These are phyloP conservation scores for Filobasidium floriforme DNA, from an alignment of 768 basidiomycete genomes.

Conservation along the genomic window DNA sequence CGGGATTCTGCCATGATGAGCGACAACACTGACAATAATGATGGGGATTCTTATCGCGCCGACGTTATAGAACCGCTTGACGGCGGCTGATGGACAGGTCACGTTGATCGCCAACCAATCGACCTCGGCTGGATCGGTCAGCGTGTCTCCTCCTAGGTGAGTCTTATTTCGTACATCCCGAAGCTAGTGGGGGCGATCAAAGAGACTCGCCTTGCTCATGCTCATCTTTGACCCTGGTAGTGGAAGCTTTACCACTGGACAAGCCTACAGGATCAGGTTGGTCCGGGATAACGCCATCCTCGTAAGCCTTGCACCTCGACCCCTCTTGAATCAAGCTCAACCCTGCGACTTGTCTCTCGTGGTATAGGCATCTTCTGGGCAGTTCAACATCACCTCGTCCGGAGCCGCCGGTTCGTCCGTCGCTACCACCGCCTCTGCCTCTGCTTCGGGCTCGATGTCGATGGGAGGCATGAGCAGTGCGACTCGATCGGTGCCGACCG, in stretches of 20 bases:
- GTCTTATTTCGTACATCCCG: not conserved
- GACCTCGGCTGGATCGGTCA: constrained; percentile 20
- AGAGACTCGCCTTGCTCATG: not conserved
- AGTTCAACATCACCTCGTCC: constrained; percentile 27
- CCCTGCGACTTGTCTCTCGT: not conserved
- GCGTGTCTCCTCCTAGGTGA: constrained; percentile 24
- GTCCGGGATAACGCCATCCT: constrained; percentile 22
- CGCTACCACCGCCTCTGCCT: constrained; percentile 19
- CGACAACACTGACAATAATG: no score
- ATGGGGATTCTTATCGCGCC: no score
- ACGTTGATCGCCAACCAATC: constrained; percentile 21
- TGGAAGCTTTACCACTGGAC: constrained; percentile 21
- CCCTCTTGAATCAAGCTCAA: not conserved
- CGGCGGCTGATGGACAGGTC: not conserved
- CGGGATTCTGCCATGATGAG: no score
- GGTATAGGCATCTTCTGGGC: constrained; percentile 19
- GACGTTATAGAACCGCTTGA: no score
- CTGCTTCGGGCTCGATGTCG: constrained; percentile 9
- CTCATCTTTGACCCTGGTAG: constrained; percentile 2
- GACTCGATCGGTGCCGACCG: not conserved
- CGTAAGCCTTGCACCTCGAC: constrained; percentile 6
- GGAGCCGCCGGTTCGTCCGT: constrained; percentile 19
- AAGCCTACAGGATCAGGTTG: constrained; percentile 23
- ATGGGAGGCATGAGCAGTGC: not conserved
- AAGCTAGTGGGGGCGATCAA: not conserved